Conservation (phyloP, 345 rosid genomes). For the Combretum micranthum region DNA sequence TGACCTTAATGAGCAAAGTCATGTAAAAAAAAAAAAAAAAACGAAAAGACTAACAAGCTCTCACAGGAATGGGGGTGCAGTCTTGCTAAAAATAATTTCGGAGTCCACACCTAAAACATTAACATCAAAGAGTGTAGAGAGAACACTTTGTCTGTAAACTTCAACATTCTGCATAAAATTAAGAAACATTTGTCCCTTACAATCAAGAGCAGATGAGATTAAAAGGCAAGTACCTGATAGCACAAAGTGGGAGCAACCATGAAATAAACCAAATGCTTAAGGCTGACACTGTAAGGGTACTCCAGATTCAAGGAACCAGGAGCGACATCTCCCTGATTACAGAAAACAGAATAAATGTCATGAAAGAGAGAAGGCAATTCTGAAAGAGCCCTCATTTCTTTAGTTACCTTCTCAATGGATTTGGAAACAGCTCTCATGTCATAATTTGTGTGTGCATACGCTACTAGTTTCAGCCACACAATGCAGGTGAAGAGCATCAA, state of each 20-base stretch:
- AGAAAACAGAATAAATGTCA: slow-evolving; percentile 9
- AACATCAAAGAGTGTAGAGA: too few species aligned
- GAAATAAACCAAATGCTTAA: slow-evolving; percentile 81
- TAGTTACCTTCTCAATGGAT: slow-evolving; percentile 55
- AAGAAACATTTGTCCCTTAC: background rate
- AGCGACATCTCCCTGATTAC: slow-evolving; percentile 33
- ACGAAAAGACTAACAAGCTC: too few species aligned
- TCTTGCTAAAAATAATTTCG: too few species aligned
- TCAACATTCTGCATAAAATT: background rate
- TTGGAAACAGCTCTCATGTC: slow-evolving; percentile 72
- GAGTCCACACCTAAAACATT: too few species aligned
- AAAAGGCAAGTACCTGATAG: slow-evolving; percentile 62
- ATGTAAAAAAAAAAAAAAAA: too few species aligned
- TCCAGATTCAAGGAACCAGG: slow-evolving; percentile 27
- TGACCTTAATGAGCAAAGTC: too few species aligned
- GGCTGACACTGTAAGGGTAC: slow-evolving; percentile 37
- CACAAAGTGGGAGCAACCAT: slow-evolving; percentile 98
- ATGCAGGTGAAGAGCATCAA: slow-evolving; percentile 94
- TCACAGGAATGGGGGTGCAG: too few species aligned
- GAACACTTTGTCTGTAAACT: too few species aligned
- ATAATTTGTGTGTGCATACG: slow-evolving; percentile 85
- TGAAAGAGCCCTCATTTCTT: too few species aligned
- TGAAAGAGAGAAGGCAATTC: too few species aligned
- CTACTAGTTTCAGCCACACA: slow-evolving; percentile 92
- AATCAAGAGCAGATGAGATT: background rate